Conservation (phyloP, 2,329 filamentous ascomycete genomes). For the Sordariomycetes sp. region DNA sequence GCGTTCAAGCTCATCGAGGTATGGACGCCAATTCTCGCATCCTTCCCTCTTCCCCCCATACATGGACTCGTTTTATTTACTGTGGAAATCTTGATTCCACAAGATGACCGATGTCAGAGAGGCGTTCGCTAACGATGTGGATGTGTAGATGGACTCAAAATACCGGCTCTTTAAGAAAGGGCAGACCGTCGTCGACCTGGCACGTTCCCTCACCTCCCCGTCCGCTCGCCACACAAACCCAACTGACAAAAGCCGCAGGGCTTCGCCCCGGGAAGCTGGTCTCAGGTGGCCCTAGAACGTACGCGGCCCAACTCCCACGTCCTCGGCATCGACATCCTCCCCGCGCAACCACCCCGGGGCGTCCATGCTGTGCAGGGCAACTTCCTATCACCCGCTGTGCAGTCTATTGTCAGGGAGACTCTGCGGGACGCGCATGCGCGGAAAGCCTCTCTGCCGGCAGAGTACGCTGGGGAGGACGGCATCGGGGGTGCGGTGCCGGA, state of each 20-base stretch:
- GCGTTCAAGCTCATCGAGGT: constrained; percentile 90
- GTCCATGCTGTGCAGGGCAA: constrained; percentile 95
- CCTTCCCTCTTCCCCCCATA: neutral
- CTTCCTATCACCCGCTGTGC: constrained; percentile 67
- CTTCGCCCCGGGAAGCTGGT: constrained; percentile 66
- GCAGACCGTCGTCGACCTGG: constrained; percentile 82
- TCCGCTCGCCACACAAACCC: neutral
- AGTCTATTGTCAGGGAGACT: constrained; percentile 63
- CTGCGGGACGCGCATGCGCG: constrained; percentile 48
- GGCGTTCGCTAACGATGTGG: neutral
- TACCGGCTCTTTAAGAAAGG: constrained; percentile 67
- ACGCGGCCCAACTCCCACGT: constrained; percentile 68
- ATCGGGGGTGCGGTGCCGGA: constrained; percentile 8
- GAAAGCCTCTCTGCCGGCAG: constrained; percentile 4
- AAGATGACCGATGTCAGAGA: too few relatives aligned
- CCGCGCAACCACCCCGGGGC: constrained; percentile 77
- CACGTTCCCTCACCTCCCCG: constrained; percentile 22
- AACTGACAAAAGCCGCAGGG: constrained; percentile 32
- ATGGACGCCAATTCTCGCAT: too few relatives aligned
- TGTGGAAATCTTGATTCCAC: too few relatives aligned
- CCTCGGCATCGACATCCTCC: constrained; percentile 87
- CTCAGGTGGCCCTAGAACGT: constrained; percentile 66
- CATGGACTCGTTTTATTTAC: too few relatives aligned
- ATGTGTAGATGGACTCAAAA: constrained; percentile 60
- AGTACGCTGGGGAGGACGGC: constrained; percentile 2